phyloP scores from a whole-genome alignment of 208 protist species.

The Zelonia costaricensis region DNA sequence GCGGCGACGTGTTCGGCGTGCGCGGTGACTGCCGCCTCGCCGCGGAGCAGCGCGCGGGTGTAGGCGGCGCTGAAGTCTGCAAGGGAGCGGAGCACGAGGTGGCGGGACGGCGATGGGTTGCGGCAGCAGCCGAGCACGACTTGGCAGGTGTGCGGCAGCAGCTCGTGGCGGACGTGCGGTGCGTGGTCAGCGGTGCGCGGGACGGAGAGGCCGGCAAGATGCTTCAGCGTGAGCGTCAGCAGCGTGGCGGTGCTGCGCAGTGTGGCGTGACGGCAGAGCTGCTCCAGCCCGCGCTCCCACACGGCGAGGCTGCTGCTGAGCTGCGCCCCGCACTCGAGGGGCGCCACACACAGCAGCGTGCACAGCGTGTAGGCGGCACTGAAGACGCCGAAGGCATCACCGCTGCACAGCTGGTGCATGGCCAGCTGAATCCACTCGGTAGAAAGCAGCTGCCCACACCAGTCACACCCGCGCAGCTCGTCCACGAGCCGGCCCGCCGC shows the following conservation, averaged over 20 bases:
- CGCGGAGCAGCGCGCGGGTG: slow-evolving; percentile 10
- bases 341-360: slow-evolving; percentile 13
- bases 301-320: not conserved
- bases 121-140: slow-evolving; percentile 6
- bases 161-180: not conserved
- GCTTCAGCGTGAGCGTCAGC: slow-evolving; percentile 15
- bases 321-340: not conserved
- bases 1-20: slow-evolving; percentile 1
- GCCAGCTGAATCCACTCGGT: slow-evolving; percentile 5
- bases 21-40: not conserved
- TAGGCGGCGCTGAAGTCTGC: slow-evolving; percentile 13
- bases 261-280: slow-evolving; percentile 19
- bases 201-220: slow-evolving; percentile 12
- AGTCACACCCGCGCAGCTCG: slow-evolving; percentile 10
- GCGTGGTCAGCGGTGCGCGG: not conserved
- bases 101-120: slow-evolving; percentile 13
- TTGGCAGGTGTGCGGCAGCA: slow-evolving; percentile 5
- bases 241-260: slow-evolving; percentile 10
- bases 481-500: slow-evolving; percentile 21
- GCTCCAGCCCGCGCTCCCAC: slow-evolving; percentile 16
- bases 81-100: slow-evolving; percentile 23
- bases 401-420: slow-evolving; percentile 8
- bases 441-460: slow-evolving; percentile 15
- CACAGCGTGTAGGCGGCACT: slow-evolving; percentile 26
- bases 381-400: slow-evolving; percentile 19